Base-by-base conservation (phyloP, 768 basidiomycete species). In the Russula virescens region DNA sequence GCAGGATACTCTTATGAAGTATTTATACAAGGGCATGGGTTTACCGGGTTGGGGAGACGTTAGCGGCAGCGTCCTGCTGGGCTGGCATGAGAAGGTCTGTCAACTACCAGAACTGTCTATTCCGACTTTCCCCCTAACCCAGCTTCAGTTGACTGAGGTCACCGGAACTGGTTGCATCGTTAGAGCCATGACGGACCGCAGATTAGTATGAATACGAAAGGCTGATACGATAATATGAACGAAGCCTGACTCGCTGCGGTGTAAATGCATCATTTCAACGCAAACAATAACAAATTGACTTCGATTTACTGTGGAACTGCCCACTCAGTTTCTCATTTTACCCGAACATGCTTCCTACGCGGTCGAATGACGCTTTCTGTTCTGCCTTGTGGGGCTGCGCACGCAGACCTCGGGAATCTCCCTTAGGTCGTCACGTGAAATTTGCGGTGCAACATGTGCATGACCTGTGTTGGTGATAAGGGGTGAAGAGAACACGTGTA, bases 81-180 rank as follows among this genome's bases (percentile, higher is more conserved):
- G 86, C 16, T 98, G 96, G 96, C 96, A 98, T 71, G 94, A 97
- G 74, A 97, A 96, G 89, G 94, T 94, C 53, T 25, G 81, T 71
- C 31, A 9, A 25, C 40, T 46, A 34, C n/a, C 14, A 23, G n/a
- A n/a, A 46, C 26, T 8, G 56, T 45, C 51, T 51, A 59, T 50
- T 35, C 19, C 13, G 35, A 14, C 8, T 9, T 23, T 34, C 40
- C 26, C 52, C 48, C 63, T 64, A 40, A 47, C 21, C 52, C 51
- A 45, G 11, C 16, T 38, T 57, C 68, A 98, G 94, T 76, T 98
- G 72, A 94, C 94, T 16, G 96, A 98, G 73, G 84, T 89, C 16
- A 94, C 94, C 14, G 95, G 96, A 18, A 91, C 89, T 3, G 96
- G 94, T 2, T 96, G 92, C 73, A 98, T 98, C 73, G 94, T 97